A percentile compares a stretch with the other conserved stretches of the same genome.
phyloP scores from a whole-genome alignment of 2,329 filamentous ascomycete genomes.

The Ustilaginoidea virens region DNA sequence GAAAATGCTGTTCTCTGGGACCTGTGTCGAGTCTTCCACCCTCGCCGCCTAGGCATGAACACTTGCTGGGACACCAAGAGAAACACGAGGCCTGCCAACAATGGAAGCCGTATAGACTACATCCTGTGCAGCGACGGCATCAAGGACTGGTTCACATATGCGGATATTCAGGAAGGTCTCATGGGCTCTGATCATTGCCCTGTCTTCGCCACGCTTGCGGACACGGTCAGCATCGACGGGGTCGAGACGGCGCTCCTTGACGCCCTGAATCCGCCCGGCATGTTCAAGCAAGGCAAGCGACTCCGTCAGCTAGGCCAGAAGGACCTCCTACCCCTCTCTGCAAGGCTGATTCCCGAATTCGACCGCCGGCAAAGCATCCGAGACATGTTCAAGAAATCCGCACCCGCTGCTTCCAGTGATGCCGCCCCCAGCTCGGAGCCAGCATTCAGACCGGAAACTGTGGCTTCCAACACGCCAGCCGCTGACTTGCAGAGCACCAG shows the following conservation, averaged over 20 bases:
- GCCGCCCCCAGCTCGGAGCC: background rate
- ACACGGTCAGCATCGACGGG: slow-evolving; percentile 38
- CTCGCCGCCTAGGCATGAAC: slow-evolving; percentile 74
- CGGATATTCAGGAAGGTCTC: slow-evolving; percentile 84
- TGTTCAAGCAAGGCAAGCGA: slow-evolving; percentile 53
- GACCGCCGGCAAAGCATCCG: slow-evolving; percentile 71
- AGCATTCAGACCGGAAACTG: background rate
- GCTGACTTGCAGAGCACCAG: background rate
- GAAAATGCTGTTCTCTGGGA: slow-evolving; percentile 67
- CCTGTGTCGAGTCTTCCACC: slow-evolving; percentile 68
- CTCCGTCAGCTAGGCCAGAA: slow-evolving; percentile 50
- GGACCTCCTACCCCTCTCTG: slow-evolving; percentile 59
- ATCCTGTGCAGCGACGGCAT: slow-evolving; percentile 69
- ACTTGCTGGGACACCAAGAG: slow-evolving; percentile 94
- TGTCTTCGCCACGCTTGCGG: slow-evolving; percentile 62
- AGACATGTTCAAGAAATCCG: slow-evolving; percentile 62
- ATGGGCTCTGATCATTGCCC: slow-evolving; percentile 96
- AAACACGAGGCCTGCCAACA: slow-evolving; percentile 92
- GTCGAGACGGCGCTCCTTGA: slow-evolving; percentile 44
- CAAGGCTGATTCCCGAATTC: slow-evolving; percentile 76
- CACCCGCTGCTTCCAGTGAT: background rate
- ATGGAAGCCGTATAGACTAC: slow-evolving; percentile 86
- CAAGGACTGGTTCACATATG: slow-evolving; percentile 62
- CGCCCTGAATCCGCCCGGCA: slow-evolving; percentile 60
- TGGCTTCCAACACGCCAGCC: too few relatives aligned